Percentiles rank a stretch among this genome's conserved stretches.
Evolutionary conservation across 352 stramenopile species (phyloP).

Genomic region (Phytophthora uliginosa): DNA sequence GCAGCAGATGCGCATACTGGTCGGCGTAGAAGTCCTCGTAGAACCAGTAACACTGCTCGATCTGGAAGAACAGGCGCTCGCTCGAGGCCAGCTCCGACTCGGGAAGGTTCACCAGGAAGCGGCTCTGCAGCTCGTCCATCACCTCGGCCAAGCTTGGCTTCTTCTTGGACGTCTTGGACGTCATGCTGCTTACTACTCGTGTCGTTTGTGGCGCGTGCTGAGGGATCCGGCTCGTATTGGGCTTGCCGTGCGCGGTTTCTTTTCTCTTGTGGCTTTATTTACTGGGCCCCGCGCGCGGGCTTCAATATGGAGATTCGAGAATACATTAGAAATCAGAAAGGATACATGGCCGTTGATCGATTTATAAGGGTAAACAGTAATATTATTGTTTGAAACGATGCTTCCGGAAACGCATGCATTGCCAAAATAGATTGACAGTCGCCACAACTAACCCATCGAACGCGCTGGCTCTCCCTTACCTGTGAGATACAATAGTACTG

Average conservation of each 20-base stretch:
- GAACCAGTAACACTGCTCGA: constrained; percentile 98
- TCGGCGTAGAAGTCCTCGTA: constrained; percentile 98
- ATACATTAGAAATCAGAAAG: constrained; percentile 1
- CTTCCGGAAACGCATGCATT: constrained; percentile 2
- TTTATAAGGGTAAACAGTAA: not conserved
- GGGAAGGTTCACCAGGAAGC: constrained; percentile 97
- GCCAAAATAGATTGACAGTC: constrained; percentile 2
- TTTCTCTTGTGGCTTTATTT: constrained; percentile 40
- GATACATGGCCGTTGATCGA: not conserved
- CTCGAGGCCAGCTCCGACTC: constrained; percentile 90
- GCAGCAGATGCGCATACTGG: constrained; percentile 81
- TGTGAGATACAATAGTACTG: not conserved
- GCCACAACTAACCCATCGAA: not conserved
- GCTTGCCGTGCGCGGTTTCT: constrained; percentile 42
- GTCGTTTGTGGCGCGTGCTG: not conserved
- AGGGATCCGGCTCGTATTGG: constrained; percentile 15
- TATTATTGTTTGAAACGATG: not conserved
- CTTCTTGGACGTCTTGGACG: constrained; percentile 45
- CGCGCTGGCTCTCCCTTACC: not conserved
- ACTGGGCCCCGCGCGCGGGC: not conserved
- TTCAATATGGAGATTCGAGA: constrained; percentile 27
- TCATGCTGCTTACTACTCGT: constrained; percentile 17
- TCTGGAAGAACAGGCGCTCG: constrained; percentile 98
- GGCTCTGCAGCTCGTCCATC: constrained; percentile 97
- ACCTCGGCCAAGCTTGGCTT: constrained; percentile 88